Conservation (phyloP, 1,139 yeast genomes). For the Pichia sp. region DNA sequence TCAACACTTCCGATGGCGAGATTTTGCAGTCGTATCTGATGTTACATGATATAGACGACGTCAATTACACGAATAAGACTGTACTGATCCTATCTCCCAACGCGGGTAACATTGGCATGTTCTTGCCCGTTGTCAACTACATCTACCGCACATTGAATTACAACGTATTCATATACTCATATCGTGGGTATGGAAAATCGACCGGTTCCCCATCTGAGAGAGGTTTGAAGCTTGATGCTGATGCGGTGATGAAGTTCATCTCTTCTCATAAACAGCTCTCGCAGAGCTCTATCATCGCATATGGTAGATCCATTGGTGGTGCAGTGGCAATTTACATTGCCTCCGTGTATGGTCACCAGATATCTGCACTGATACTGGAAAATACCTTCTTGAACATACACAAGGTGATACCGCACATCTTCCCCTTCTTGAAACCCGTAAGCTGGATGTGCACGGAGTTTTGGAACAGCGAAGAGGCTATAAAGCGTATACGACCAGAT, state of each 20-base stretch:
- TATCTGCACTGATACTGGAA: constrained; percentile 64
- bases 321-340: constrained; percentile 89
- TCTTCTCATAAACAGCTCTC: constrained; percentile 43
- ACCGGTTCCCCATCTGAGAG: constrained; percentile 70
- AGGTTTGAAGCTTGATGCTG: constrained; percentile 82
- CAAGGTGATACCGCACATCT: constrained; percentile 75
- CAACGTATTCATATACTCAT: constrained; percentile 81
- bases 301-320: constrained; percentile 92
- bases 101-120: constrained; percentile 96
- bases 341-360: constrained; percentile 32
- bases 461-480: constrained; percentile 74
- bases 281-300: constrained; percentile 53
- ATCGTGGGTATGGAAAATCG: constrained; percentile 87
- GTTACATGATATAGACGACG: constrained; percentile 37
- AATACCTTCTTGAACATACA: constrained; percentile 78
- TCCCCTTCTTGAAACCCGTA: constrained; percentile 59
- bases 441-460: constrained; percentile 63
- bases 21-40: constrained; percentile 42
- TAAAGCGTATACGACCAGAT: constrained; percentile 41
- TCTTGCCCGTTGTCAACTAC: constrained; percentile 72
- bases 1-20: constrained; percentile 65
- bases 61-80: constrained; percentile 53
- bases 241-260: constrained; percentile 58
- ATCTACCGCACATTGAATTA: constrained; percentile 60
- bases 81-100: constrained; percentile 80